A percentile compares a stretch with the other conserved stretches of the same genome.
phyloP scores from a whole-genome alignment of 352 stramenopile species.

The Ophiocytium majus region DNA sequence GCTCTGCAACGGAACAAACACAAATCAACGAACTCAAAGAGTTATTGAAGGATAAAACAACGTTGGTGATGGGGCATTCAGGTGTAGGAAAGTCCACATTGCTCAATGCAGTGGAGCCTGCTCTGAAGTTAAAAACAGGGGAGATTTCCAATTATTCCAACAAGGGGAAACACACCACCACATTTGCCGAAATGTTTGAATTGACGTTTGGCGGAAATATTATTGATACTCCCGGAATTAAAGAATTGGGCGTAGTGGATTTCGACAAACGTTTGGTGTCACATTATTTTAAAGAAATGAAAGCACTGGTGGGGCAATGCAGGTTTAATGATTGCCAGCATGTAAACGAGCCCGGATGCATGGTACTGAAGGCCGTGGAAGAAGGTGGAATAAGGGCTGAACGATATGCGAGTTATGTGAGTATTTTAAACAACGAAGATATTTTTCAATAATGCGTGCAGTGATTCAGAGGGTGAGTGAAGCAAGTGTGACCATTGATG shows the following conservation, averaged over 20 bases:
- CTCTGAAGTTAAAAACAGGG: not conserved
- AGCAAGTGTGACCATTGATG: slow-evolving; percentile 5
- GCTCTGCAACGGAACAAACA: not conserved
- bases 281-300: not conserved
- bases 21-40: not conserved
- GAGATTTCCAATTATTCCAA: not conserved
- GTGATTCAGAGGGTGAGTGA: not conserved
- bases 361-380: not conserved
- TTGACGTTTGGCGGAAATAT: not conserved
- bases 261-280: not conserved
- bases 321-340: slow-evolving; percentile 7
- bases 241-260: slow-evolving; percentile 11
- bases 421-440: not conserved
- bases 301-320: not conserved
- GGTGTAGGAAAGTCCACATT: slow-evolving; percentile 10
- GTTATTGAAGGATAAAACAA: slow-evolving; percentile 9
- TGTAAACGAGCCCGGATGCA: slow-evolving; percentile 6
- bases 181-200: slow-evolving; percentile 2
- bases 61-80: not conserved
- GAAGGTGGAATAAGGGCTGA: not conserved
- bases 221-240: slow-evolving; percentile 14
- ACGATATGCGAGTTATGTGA: slow-evolving; percentile 3
- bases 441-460: slow-evolving; percentile 9
- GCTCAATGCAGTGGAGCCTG: not conserved
- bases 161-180: slow-evolving; percentile 6